Conservation (phyloP, 345 rosid genomes). For the Eutrema japonicum region DNA sequence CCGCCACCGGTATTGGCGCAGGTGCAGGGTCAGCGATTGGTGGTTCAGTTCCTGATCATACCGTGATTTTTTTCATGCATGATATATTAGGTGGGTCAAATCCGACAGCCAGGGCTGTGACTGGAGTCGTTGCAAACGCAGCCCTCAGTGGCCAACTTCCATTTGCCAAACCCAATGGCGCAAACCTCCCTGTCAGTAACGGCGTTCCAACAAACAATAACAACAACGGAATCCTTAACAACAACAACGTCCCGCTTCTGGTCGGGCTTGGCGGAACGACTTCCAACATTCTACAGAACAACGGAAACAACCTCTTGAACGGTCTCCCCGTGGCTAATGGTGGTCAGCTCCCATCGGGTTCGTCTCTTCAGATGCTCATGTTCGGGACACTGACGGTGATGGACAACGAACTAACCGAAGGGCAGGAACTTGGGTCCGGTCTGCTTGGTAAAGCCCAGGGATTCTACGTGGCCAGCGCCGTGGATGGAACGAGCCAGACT, state of each 20-base stretch:
- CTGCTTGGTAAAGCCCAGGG: constrained; percentile 86
- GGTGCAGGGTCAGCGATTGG: constrained; percentile 33
- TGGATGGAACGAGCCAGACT: constrained; percentile 75
- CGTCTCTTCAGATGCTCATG: constrained; percentile 64
- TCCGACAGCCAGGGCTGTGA: constrained; percentile 71
- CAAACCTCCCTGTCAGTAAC: constrained; percentile 62
- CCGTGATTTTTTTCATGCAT: constrained; percentile 72
- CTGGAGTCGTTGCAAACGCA: constrained; percentile 65
- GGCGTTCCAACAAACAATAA: constrained; percentile 62
- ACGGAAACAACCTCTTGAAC: constrained; percentile 52
- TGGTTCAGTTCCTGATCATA: constrained; percentile 36
- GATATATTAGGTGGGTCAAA: constrained; percentile 80
- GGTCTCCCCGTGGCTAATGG: constrained; percentile 55
- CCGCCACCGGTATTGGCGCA: constrained; percentile 18
- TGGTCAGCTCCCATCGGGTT: constrained; percentile 58
- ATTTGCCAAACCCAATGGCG: constrained; percentile 83
- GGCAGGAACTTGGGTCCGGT: constrained; percentile 65
- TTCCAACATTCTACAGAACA: constrained; percentile 52
- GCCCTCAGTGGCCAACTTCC: constrained; percentile 76
- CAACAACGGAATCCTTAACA: constrained; percentile 67
- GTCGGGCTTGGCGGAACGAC: constrained; percentile 71
- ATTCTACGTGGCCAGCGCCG: constrained; percentile 68
- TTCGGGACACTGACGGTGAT: constrained; percentile 81
- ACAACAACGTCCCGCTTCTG: constrained; percentile 79
- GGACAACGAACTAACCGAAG: constrained; percentile 75